These are phyloP conservation scores for Begonia fuchsioides DNA, from an alignment of 306 rosid species.

Conservation along the genomic window DNA sequence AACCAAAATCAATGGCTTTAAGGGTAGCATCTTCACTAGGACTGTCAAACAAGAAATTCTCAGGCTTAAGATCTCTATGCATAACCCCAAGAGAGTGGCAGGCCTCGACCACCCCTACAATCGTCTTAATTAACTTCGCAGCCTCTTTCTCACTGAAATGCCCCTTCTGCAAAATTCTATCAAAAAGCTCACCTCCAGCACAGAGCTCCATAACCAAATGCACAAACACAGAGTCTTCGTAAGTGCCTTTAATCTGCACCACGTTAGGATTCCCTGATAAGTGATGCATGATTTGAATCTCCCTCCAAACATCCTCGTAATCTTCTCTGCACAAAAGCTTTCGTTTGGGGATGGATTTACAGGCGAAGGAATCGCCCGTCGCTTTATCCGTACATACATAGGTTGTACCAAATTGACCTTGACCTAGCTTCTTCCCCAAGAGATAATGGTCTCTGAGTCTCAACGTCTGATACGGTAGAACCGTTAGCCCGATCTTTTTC, in stretches of 20 bases:
- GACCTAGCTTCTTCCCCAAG: constrained; percentile 71
- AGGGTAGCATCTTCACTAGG: constrained; percentile 58
- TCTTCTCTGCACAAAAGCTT: constrained; percentile 61
- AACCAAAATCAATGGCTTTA: constrained; percentile 81
- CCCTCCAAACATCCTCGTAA: constrained; percentile 83
- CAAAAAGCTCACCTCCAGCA: constrained; percentile 81
- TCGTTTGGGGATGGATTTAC: constrained; percentile 83
- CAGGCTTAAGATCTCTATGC: constrained; percentile 96
- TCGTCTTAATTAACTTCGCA: constrained; percentile 52
- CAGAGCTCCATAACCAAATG: constrained; percentile 85
- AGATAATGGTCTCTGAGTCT: constrained; percentile 61
- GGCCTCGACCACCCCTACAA: constrained; percentile 69
- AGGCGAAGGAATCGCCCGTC: constrained; percentile 42
- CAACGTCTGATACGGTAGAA: constrained; percentile 58
- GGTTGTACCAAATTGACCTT: constrained; percentile 76
- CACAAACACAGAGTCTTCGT: constrained; percentile 71
- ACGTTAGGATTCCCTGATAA: constrained; percentile 56
- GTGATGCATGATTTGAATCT: constrained; percentile 94
- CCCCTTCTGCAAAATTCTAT: constrained; percentile 70
- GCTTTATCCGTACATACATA: constrained; percentile 48
- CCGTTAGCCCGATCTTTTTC: constrained; percentile 10
- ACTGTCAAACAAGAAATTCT: constrained; percentile 73
- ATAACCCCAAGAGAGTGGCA: constrained; percentile 93
- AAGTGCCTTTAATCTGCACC: constrained; percentile 66
- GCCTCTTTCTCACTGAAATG: constrained; percentile 87